Evolutionary conservation across 768 basidiomycete genomes (phyloP).

Genomic region (Hygrocybe punicea): DNA sequence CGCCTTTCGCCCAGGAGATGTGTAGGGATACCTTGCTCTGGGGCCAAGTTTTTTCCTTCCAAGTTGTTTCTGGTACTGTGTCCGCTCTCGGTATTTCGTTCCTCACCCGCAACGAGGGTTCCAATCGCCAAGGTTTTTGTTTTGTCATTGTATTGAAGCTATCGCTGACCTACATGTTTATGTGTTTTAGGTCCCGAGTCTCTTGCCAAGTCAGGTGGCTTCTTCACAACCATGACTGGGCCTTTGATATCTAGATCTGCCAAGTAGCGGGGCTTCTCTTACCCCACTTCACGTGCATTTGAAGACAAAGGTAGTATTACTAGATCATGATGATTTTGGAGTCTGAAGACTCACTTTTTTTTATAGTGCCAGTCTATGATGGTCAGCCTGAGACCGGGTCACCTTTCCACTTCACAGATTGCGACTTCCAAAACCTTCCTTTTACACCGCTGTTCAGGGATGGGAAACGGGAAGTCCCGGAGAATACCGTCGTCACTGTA

Average conservation of each 20-base stretch:
- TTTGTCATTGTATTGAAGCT: background rate
- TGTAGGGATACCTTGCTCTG: conserved; percentile 3
- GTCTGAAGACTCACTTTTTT: background rate
- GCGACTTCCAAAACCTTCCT: conserved; percentile 1
- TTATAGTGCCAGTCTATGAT: conserved; percentile 11
- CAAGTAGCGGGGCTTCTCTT: background rate
- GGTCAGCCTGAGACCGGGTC: background rate
- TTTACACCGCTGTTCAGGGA: background rate
- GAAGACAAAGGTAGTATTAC: background rate
- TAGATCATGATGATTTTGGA: background rate
- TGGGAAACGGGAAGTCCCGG: conserved; percentile 2
- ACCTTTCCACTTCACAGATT: conserved; percentile 7
- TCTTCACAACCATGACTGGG: background rate
- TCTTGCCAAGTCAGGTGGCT: background rate
- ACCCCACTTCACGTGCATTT: background rate
- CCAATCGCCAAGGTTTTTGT: background rate
- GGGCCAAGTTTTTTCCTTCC: conserved; percentile 7
- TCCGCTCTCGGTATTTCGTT: conserved; percentile 6
- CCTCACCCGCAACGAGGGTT: background rate
- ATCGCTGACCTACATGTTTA: background rate
- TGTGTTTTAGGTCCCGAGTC: background rate
- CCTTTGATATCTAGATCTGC: background rate
- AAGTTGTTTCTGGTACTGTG: background rate
- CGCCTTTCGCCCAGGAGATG: conserved; percentile 8
- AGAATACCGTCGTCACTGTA: background rate